These are phyloP conservation scores for Clavispora vitiphila DNA, from an alignment of 805 yeast genomes.

Conservation along the genomic window DNA sequence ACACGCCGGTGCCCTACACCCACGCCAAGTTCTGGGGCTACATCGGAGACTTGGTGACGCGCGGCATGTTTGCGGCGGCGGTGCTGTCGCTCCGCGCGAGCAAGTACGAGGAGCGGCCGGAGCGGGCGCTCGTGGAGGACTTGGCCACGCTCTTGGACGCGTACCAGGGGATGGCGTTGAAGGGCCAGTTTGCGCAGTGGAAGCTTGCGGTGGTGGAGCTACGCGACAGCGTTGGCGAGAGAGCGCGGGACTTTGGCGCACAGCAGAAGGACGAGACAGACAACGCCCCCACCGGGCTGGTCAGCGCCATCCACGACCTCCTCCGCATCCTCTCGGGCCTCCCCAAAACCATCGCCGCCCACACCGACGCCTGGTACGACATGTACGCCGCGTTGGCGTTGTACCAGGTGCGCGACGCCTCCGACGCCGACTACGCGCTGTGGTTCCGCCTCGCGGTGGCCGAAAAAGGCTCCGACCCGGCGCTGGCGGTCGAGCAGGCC, in stretches of 20 bases:
- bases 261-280: no score
- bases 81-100: slow-evolving; percentile 41
- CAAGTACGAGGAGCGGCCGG: slow-evolving; percentile 36
- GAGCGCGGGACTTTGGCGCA: no score
- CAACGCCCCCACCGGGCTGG: no score
- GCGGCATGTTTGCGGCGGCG: slow-evolving; percentile 62
- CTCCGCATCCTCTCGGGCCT: slow-evolving; percentile 44
- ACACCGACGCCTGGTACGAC: slow-evolving; percentile 66
- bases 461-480: slow-evolving; percentile 19
- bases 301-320: slow-evolving; percentile 28
- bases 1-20: slow-evolving; percentile 39
- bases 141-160: slow-evolving; percentile 33
- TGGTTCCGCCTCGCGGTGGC: slow-evolving; percentile 29
- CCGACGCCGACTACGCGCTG: slow-evolving; percentile 24
- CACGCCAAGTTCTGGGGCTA: slow-evolving; percentile 63
- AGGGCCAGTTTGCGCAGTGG: slow-evolving; percentile 33
- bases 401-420: slow-evolving; percentile 52
- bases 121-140: slow-evolving; percentile 33
- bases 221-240: background rate
- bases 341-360: slow-evolving; percentile 45
- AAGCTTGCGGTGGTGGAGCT: background rate
- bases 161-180: slow-evolving; percentile 37
- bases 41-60: slow-evolving; percentile 47
- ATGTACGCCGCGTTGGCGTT: slow-evolving; percentile 50
- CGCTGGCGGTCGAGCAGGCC: slow-evolving; percentile 21